Percentiles rank a stretch among this genome's conserved stretches.
These are phyloP conservation scores for Candida piceae DNA, from an alignment of 805 yeast species.

Conservation along the genomic window DNA sequence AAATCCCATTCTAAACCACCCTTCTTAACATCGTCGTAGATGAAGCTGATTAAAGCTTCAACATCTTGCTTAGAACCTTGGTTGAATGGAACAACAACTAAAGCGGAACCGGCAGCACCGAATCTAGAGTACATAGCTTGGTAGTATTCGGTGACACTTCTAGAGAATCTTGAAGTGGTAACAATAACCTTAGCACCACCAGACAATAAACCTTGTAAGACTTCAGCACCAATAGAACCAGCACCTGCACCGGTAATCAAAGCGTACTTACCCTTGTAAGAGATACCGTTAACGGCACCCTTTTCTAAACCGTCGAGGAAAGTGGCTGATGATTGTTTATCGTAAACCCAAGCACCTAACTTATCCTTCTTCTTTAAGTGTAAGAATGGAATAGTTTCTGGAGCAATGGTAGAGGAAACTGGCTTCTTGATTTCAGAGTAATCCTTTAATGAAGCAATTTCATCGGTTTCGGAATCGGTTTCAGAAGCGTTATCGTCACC, in stretches of 20 bases:
- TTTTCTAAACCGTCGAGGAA: slow-evolving; percentile 88
- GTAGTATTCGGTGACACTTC: slow-evolving; percentile 91
- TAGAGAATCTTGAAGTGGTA: slow-evolving; percentile 93
- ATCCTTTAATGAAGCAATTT: slow-evolving; percentile 80
- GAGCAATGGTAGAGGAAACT: slow-evolving; percentile 67
- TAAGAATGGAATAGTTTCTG: slow-evolving; percentile 89
- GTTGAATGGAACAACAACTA: slow-evolving; percentile 97
- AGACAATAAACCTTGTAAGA: slow-evolving; percentile 86
- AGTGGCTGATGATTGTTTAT: slow-evolving; percentile 65
- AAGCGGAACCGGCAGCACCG: slow-evolving; percentile 88
- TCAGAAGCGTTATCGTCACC: slow-evolving; percentile 40
- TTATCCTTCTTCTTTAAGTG: slow-evolving; percentile 77
- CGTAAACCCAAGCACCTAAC: slow-evolving; percentile 79
- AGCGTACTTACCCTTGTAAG: slow-evolving; percentile 84
- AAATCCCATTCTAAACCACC: slow-evolving; percentile 98
- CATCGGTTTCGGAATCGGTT: slow-evolving; percentile 59
- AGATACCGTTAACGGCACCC: slow-evolving; percentile 91
- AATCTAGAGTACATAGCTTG: slow-evolving; percentile 88
- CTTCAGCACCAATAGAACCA: slow-evolving; percentile 97
- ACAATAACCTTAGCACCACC: slow-evolving; percentile 98
- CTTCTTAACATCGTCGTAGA: slow-evolving; percentile 75
- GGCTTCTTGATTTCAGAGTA: slow-evolving; percentile 64
- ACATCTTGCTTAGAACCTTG: slow-evolving; percentile 97
- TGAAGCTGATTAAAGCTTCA: slow-evolving; percentile 75
- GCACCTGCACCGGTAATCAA: slow-evolving; percentile 98